Evolutionary conservation across 192 early-diverging fungal species (phyloP), one percentile per base, ranked within the genome.

Genomic region (Backusella mclennaniae): DNA sequence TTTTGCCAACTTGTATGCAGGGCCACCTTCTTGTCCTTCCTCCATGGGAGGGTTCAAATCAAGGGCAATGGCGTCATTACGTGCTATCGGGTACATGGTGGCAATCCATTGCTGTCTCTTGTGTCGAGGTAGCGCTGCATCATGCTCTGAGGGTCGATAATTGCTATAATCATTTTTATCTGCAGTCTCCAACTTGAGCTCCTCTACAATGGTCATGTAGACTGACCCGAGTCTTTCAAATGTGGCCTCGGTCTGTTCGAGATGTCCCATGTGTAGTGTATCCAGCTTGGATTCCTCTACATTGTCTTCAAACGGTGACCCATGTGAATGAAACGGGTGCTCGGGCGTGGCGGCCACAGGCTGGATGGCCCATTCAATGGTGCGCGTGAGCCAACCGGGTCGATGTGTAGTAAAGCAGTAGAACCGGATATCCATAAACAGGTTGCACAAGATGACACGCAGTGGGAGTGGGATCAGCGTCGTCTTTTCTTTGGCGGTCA

Each of bases 341-440:
- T 71, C 70, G 19, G 71, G 77, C 39, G 79, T 39, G 0, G 79
- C 39, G 5, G 72, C 52, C 6, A 79, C 69, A 23, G 75, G 76
- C 44, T 87, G 76, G 29, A 74, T 81, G 1, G 81, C 69, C 89
- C 89, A 90, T 4, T 87, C 84, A 66, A 90, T 81, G 7, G 82
- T 79, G 2, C 86, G 83, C 1, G 78, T 77, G 1, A 90, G 56
- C 89, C 89, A 90, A 1, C 85, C 86, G 7, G 89, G 87, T 3
- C 84, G 74, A 69, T 87, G 85, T 21, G 84, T 86, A 2, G 87
- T 88, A 66, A 85, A 86, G 52, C 89, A 90, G 53, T 87, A 84
- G 71, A 88, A 85, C 12, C 89, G 77, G 52, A 88, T 88, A 44
- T 90, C 86, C 12, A 81, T 74, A 67, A 90, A 87, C 4, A 90